phyloP scores from a whole-genome alignment of 139 green algal genomes.

The Auxenochlorella pyrenoidosa region DNA sequence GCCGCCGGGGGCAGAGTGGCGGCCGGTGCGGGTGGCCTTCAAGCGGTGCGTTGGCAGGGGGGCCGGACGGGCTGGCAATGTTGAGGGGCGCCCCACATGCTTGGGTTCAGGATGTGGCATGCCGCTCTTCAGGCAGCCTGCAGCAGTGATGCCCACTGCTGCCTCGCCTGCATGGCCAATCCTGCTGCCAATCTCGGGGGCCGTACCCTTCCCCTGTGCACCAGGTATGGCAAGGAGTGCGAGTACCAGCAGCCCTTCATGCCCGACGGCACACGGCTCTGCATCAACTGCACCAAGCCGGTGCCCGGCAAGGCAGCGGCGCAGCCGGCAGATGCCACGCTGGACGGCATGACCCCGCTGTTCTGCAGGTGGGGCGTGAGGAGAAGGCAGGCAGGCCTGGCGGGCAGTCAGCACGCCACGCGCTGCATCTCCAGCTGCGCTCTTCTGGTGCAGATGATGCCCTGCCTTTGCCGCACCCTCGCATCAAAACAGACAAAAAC shows the following conservation, averaged over 20 bases:
- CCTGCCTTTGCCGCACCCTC: no score
- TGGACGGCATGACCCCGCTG: conserved; percentile 60
- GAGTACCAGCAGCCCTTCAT: conserved; percentile 73
- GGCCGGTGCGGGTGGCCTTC: conserved; percentile 46
- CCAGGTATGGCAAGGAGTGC: conserved; percentile 19
- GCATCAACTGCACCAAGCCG: conserved; percentile 64
- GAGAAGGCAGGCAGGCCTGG: neutral
- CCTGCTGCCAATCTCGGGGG: neutral
- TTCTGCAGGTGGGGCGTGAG: conserved; percentile 53
- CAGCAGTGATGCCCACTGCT: no score
- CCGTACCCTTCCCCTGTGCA: no score
- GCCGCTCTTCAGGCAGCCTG: no score
- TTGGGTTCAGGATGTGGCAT: neutral
- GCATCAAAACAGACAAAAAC: no score
- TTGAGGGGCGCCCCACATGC: no score
- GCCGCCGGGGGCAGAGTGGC: conserved; percentile 49
- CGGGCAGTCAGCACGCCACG: neutral
- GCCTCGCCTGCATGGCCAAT: no score
- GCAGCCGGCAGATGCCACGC: conserved; percentile 41
- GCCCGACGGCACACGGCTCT: conserved; percentile 55
- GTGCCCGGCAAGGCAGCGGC: conserved; percentile 33
- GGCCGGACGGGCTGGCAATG: no score
- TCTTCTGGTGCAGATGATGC: no score
- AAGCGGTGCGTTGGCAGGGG: neutral
- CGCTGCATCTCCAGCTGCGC: neutral